Base-by-base conservation (phyloP, 805 yeast species). In the Candida saitoana region DNA sequence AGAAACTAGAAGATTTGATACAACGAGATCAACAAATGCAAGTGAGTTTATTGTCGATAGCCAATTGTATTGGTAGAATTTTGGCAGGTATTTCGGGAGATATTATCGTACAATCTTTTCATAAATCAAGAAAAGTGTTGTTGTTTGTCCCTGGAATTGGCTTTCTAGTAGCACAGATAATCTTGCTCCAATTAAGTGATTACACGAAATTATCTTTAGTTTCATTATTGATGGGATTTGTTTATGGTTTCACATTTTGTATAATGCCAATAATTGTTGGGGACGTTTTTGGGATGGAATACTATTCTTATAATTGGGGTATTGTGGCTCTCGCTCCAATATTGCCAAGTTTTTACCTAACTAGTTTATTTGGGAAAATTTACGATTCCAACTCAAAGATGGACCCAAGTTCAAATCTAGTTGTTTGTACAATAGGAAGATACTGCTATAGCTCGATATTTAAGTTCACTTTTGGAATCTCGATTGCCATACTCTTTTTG, bases 281-380 rank as follows among this genome's bases (percentile, higher is more conserved):
- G 14, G 91, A 86, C 49, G 60, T 73, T 7, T 85, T 84, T 62
- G 93, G 93, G 2, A 75, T 86, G 66, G 67, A 67, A 14, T 69
- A 75, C 40, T 83, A 84, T 51, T 76, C 86, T 5, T 79, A 75
- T 49, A 83, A 83, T 52, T 85, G 89, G 87, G 95, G 95, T 0
- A 55, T 80, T 27, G 72, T 83, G 17, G 79, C 82, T 8, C 54
- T 82, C 40, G 78, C 89, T 0, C 90, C 93, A 1, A 73, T 82
- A 12, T 47, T 80, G 0, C 79, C 85, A 1, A 75, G 83, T 31
- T 75, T 76, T 48, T 62, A 74, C 44, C 71, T 85, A 48, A 83
- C 87, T 34, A 67, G 72, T 41, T 57, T 80, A 32, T 82, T 84
- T 60, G 93, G 93, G 8, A 55, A 63, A 18, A 69, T 74, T 22